Evolutionary conservation across 2,329 filamentous ascomycete genomes (phyloP), one percentile per base, ranked within the genome.

Genomic region (Hymenoscyphus fraxineus): DNA sequence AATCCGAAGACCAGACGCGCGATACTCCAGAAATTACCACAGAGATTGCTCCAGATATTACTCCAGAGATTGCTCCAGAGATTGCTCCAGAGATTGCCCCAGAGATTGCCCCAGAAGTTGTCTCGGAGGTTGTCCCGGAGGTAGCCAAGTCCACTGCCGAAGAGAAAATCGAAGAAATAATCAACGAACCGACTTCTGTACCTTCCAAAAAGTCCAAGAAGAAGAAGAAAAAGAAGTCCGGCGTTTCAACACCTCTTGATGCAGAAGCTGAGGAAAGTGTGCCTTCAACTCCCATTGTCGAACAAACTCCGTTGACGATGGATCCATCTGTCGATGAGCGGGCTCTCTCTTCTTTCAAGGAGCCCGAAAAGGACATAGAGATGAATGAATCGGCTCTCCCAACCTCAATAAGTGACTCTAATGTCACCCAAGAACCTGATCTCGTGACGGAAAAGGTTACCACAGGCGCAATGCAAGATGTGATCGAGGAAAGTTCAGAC

Each of bases 191-290:
- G 64, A 63, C 58, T 3, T n/a, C n/a, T n/a, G n/a, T n/a, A n/a
- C n/a, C n/a, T n/a, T 65, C 55, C 16, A 66, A 66, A 59, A 66
- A 65, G 22, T 67, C 64, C 19, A 66, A 65, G 31, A 72, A 69
- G 61, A 70, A 68, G 64, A 69, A 71, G 57, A 66, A 65, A 55
- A 64, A 65, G 22, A 63, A 67, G 32, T 69, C 67, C 35, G 60
- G 57, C 16, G n/a, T 68, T 32, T 66, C 66, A 27, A 65, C 62
- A 40, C 66, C 67, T 38, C 31, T 65, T 32, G 65, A 66, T 22
- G 44, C 6, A 10, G 13, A 16, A 15, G 44, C 44, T 22, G 44
- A 51, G 15, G 19, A 51, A 51, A 6, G 6, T 10, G 44, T 22
- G 44, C 44, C 44, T 22, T 16, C 27, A 15, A 27, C 16, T 19